Evolutionary conservation across 768 basidiomycete genomes (phyloP).

Genomic region (Leucosporidium yakuticum): DNA sequence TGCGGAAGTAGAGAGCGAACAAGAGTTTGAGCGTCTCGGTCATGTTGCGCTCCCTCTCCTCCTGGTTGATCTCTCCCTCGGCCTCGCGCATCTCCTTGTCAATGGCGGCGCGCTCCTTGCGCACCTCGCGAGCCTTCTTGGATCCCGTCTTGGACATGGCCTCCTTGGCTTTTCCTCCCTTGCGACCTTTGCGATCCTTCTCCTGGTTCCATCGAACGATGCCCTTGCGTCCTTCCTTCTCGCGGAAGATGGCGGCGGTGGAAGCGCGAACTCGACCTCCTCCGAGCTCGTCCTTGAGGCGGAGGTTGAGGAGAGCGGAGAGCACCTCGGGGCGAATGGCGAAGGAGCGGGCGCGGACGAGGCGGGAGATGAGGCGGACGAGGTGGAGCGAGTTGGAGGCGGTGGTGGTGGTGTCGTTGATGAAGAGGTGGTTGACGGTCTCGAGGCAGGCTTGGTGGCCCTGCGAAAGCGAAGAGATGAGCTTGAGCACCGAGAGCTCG

Average conservation of each 20-base stretch:
- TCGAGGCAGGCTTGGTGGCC: slow-evolving; percentile 77
- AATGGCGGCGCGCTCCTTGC: slow-evolving; percentile 84
- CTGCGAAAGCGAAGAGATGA: slow-evolving; percentile 46
- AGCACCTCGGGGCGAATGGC: slow-evolving; percentile 84
- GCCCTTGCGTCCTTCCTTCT: slow-evolving; percentile 47
- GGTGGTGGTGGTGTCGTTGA: slow-evolving; percentile 67
- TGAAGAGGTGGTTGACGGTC: slow-evolving; percentile 74
- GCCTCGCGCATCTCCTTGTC: slow-evolving; percentile 89
- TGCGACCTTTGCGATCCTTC: slow-evolving; percentile 44
- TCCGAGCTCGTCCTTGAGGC: slow-evolving; percentile 74
- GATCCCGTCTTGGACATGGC: slow-evolving; percentile 62
- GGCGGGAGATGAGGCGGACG: slow-evolving; percentile 84
- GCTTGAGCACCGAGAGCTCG: slow-evolving; percentile 6
- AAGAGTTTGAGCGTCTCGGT: slow-evolving; percentile 96
- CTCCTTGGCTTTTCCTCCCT: slow-evolving; percentile 46
- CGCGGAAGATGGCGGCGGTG: slow-evolving; percentile 50
- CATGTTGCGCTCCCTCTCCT: slow-evolving; percentile 77
- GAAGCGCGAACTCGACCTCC: slow-evolving; percentile 65
- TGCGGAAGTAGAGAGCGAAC: slow-evolving; percentile 93
- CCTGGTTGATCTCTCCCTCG: slow-evolving; percentile 84
- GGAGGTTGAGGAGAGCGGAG: slow-evolving; percentile 72
- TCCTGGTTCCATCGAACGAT: slow-evolving; percentile 41
- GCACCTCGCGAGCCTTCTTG: slow-evolving; percentile 79
- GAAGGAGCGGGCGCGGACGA: slow-evolving; percentile 90
- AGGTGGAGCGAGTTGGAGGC: slow-evolving; percentile 77